Percentiles rank a stretch among this genome's conserved stretches.
These are phyloP conservation scores for Galerina sulciceps DNA, from an alignment of 768 basidiomycete genomes.

Conservation along the genomic window DNA sequence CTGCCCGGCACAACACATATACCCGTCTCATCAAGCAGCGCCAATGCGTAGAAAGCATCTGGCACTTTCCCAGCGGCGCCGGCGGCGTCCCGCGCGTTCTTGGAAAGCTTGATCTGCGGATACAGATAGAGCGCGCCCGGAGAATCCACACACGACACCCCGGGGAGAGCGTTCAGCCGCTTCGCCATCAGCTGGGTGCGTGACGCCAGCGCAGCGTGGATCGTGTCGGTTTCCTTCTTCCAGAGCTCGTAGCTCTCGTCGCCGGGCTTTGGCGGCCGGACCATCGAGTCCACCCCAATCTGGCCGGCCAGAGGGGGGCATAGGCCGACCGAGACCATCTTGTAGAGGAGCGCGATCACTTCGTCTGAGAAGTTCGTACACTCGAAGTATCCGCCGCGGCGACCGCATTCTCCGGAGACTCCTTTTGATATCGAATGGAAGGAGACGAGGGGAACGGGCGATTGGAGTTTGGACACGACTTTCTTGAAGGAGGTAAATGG, in stretches of 20 bases:
- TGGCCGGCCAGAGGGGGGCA: conserved; percentile 92
- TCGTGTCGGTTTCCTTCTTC: conserved; percentile 82
- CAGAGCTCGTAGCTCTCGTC: conserved; percentile 78
- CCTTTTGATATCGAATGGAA: conserved; percentile 99
- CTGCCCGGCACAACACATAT: conserved; percentile 94
- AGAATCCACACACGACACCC: conserved; percentile 88
- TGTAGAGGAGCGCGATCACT: conserved; percentile 88
- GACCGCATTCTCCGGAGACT: conserved; percentile 93
- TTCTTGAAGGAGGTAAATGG: conserved; percentile 96
- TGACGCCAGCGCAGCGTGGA: conserved; percentile 72
- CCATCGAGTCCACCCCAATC: conserved; percentile 92
- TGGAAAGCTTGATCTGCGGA: conserved; percentile 78
- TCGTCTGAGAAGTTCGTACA: conserved; percentile 80
- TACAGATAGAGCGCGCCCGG: conserved; percentile 95
- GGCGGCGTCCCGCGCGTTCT: conserved; percentile 76
- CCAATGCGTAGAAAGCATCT: conserved; percentile 88
- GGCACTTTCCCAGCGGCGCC: conserved; percentile 73
- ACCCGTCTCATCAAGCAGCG: conserved; percentile 84
- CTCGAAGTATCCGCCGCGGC: conserved; percentile 98
- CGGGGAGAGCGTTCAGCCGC: conserved; percentile 80
- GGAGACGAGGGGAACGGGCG: conserved; percentile 83
- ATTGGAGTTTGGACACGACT: conserved; percentile 67
- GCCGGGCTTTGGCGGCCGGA: conserved; percentile 84
- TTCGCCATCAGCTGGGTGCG: conserved; percentile 76
- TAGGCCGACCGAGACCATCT: conserved; percentile 90